Conservation (phyloP, 257 asterid species). For the Capsicum rhomboideum region DNA sequence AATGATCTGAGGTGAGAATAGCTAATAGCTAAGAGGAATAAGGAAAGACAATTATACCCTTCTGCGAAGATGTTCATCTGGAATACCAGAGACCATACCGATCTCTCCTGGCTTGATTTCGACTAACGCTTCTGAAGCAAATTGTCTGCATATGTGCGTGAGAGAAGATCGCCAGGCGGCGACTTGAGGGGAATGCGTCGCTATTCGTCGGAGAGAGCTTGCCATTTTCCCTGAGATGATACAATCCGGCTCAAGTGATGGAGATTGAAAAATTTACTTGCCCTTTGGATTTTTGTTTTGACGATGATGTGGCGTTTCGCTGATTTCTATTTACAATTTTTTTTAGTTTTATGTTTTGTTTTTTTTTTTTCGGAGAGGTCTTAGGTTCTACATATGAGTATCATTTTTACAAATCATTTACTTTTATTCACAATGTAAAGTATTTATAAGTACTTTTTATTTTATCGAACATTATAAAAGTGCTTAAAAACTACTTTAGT, state of each 20-base stretch:
- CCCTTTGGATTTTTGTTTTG: not conserved
- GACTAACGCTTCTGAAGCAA: conserved; percentile 53
- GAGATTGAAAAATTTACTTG: not conserved
- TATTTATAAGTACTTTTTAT: too few relatives aligned
- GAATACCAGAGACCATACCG: conserved; percentile 83
- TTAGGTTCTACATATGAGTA: too few relatives aligned
- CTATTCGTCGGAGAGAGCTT: conserved; percentile 52
- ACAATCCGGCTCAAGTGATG: not conserved
- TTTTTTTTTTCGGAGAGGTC: too few relatives aligned
- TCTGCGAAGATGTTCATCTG: conserved; percentile 79
- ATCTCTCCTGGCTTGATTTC: conserved; percentile 81
- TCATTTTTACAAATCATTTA: too few relatives aligned
- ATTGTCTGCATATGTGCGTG: conserved; percentile 36
- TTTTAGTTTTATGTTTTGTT: too few relatives aligned
- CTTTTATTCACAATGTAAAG: too few relatives aligned
- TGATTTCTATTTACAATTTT: too few relatives aligned
- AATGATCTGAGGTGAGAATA: not conserved
- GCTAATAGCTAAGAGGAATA: not conserved
- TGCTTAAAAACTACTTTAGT: too few relatives aligned
- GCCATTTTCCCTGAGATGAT: conserved; percentile 47
- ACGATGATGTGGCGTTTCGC: not conserved
- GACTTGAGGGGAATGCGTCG: conserved; percentile 29
- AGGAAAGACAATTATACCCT: conserved; percentile 25
- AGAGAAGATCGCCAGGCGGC: conserved; percentile 27
- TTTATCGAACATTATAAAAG: too few relatives aligned